A percentile compares a stretch with the other conserved stretches of the same genome.
Conservation (phyloP, 306 rosid species). For the Casuarina glauca region DNA sequence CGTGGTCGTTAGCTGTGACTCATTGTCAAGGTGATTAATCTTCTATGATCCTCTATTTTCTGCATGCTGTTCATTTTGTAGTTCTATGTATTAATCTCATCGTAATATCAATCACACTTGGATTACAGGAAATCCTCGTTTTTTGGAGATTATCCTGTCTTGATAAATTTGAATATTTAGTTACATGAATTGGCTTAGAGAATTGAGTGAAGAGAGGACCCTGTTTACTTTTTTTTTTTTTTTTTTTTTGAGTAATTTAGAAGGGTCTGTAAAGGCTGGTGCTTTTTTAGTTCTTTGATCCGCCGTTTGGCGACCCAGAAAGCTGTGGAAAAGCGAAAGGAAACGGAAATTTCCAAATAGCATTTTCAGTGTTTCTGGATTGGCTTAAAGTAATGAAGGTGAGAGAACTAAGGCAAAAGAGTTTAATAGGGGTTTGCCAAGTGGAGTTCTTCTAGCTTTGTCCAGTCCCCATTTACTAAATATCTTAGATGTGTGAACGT, state of each 20-base stretch:
- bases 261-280: neutral
- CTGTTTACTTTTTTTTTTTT: neutral
- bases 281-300: neutral
- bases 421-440: neutral
- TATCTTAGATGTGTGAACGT: neutral
- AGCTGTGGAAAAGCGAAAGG: neutral
- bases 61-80: slow-evolving; percentile 6
- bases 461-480: neutral
- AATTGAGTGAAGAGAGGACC: neutral
- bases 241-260: neutral
- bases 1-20: slow-evolving; percentile 3
- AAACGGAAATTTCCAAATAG: neutral
- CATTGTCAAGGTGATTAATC: slow-evolving; percentile 28
- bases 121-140: neutral
- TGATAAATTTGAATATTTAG: neutral
- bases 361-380: neutral
- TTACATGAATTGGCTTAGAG: neutral
- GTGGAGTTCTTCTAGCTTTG: neutral
- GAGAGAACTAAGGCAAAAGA: neutral
- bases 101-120: no score
- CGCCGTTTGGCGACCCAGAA: neutral
- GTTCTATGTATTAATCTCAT: neutral
- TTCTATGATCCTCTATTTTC: neutral
- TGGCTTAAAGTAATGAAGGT: neutral
- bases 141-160: neutral